Evolutionary conservation across 495 filamentous ascomycete genomes (phyloP), one percentile per base, ranked within the genome.

Genomic region (Cudoniella acicularis): DNA sequence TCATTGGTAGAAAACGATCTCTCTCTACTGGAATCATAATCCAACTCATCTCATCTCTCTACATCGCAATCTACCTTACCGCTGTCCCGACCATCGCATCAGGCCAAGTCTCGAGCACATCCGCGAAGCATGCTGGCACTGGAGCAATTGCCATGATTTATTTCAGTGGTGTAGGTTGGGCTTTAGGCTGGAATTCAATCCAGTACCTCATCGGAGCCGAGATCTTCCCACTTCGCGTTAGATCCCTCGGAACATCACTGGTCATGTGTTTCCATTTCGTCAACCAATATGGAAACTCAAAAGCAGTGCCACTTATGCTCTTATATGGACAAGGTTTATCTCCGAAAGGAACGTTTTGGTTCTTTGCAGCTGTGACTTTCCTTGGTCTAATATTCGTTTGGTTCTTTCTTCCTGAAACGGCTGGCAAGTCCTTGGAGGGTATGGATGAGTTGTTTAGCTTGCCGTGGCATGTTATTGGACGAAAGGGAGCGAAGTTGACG

Each of bases 181-280:
- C 87, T 0, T 71, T 89, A 0, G 87, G 87, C 48, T 90, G 86
- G 85, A 90, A 89, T 65, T 79, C 75, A 6, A 88, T 89, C 76
- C 87, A 89, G 64, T 91, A 89, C 59, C 78, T 91, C 1, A 77
- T 91, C 48, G 88, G 85, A 20, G 83, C 86, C 0, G 88, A 92
- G 65, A 78, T 92, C 30, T 92, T 89, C 70, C 87, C 88, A 0
- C 71, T 88, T 10, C 72, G 76, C n/a, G 75, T 84, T 10, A 71
- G 82, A 1, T 75, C 78, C 11, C 62, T 82, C 21, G 75, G 76
- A 43, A 74, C 79, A 8, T 75, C 74, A 1, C 64, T 84, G 41
- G 74, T 75, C 17, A 81, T 83, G 71, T 73, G 69, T 23, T 75
- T 89, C 54, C 86, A 90, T 65, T 89, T 88, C 67, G 85, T 75